Evolutionary conservation across 2,329 filamentous ascomycete genomes (phyloP).

Genomic region (Ophiostoma ips): DNA sequence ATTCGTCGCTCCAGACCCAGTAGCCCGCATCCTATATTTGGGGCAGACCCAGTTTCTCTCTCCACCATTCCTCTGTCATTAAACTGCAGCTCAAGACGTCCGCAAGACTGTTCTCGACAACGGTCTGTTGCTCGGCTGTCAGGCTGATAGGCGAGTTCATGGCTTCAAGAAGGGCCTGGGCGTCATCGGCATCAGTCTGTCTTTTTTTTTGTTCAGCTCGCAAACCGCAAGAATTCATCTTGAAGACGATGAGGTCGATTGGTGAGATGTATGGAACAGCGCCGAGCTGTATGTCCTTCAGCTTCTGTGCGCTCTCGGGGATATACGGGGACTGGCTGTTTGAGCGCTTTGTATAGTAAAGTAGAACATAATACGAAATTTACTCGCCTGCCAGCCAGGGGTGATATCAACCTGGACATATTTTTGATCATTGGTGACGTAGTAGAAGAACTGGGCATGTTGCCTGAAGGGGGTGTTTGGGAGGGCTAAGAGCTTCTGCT

Average conservation of each 20-base stretch:
- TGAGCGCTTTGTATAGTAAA: background rate
- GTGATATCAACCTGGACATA: background rate
- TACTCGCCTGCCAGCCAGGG: background rate
- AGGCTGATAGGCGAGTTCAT: too few species aligned
- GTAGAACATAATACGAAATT: background rate
- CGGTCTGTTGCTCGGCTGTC: too few species aligned
- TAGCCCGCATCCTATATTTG: too few species aligned
- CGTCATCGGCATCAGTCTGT: too few species aligned
- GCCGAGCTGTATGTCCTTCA: background rate
- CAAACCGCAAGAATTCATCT: background rate
- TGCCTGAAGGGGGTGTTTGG: background rate
- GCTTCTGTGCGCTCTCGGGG: background rate
- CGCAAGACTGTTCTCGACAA: too few species aligned
- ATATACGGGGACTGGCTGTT: background rate
- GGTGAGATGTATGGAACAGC: background rate
- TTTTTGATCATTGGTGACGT: background rate
- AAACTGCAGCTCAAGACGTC: too few species aligned
- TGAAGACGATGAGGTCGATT: background rate
- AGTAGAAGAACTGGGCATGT: background rate
- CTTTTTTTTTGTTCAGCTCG: too few species aligned
- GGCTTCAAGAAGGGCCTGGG: too few species aligned
- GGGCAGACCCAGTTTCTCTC: too few species aligned
- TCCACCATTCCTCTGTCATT: too few species aligned
- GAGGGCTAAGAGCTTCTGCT: background rate
- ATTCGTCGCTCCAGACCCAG: too few species aligned